These are phyloP conservation scores for Aegilops longissima DNA, from an alignment of 176 grass and related monocot genomes.

Conservation along the genomic window DNA sequence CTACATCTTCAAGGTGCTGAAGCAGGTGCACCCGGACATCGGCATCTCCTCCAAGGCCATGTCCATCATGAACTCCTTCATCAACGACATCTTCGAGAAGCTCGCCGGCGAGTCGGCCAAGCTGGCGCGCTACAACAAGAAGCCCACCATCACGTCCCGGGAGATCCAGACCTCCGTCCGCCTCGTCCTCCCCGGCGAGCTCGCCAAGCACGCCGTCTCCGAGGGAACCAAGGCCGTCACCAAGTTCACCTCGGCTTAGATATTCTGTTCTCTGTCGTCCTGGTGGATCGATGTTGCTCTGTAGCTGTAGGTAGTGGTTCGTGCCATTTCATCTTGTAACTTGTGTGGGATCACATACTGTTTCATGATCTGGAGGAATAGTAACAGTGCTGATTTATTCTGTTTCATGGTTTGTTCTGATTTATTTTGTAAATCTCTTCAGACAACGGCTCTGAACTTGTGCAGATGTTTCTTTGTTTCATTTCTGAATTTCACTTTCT, in stretches of 20 bases:
- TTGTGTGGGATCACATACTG: too few species aligned
- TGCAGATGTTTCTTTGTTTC: too few species aligned
- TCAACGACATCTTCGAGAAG: slow-evolving; percentile 94
- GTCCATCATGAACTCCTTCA: slow-evolving; percentile 96
- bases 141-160: slow-evolving; percentile 59
- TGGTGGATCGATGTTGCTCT: too few species aligned
- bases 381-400: too few species aligned
- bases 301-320: too few species aligned
- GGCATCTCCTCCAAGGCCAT: slow-evolving; percentile 97
- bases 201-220: slow-evolving; percentile 51
- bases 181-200: slow-evolving; percentile 67
- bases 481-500: too few species aligned
- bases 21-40: slow-evolving; percentile 90
- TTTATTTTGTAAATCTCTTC: too few species aligned
- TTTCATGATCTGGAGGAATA: too few species aligned
- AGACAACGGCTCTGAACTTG: too few species aligned
- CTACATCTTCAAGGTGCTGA: slow-evolving; percentile 96
- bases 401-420: too few species aligned
- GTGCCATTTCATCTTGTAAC: too few species aligned
- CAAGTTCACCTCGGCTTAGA: slow-evolving; percentile 41
- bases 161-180: slow-evolving; percentile 72
- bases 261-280: too few species aligned
- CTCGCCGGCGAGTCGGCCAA: slow-evolving; percentile 40
- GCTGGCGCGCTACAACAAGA: slow-evolving; percentile 62
- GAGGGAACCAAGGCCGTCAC: slow-evolving; percentile 67